These are phyloP conservation scores for Penicillium waksmanii DNA, from an alignment of 495 filamentous ascomycete species.

Conservation along the genomic window DNA sequence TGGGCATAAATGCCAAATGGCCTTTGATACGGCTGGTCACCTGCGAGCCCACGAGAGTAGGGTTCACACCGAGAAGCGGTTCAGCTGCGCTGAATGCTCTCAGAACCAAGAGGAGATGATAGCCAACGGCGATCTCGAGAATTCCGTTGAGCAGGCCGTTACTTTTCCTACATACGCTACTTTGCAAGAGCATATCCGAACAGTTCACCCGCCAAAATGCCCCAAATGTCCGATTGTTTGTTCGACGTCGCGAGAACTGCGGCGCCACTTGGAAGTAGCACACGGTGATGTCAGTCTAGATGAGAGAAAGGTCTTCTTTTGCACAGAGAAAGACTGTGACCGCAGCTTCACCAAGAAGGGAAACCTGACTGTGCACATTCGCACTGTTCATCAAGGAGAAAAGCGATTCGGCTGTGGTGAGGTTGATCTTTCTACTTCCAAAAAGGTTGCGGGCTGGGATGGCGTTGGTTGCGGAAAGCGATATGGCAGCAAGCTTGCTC, in stretches of 20 bases:
- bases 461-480: constrained; percentile 68
- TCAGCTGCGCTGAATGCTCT: constrained; percentile 73
- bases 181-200: constrained; percentile 71
- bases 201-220: constrained; percentile 75
- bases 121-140: constrained; percentile 14
- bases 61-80: constrained; percentile 68
- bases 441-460: constrained; percentile 67
- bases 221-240: constrained; percentile 69
- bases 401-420: constrained; percentile 74
- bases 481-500: constrained; percentile 69
- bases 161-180: constrained; percentile 73
- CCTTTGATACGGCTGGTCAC: constrained; percentile 70
- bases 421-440: constrained; percentile 58
- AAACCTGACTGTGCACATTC: constrained; percentile 79
- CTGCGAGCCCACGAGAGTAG: constrained; percentile 71
- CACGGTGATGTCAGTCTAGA: constrained; percentile 65
- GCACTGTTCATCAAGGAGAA: constrained; percentile 70
- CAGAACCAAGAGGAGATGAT: constrained; percentile 33
- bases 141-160: constrained; percentile 25
- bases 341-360: constrained; percentile 75
- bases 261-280: constrained; percentile 69
- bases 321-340: constrained; percentile 65
- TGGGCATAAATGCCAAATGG: constrained; percentile 62
- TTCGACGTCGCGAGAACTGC: constrained; percentile 61
- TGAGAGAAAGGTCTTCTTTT: constrained; percentile 64